Evolutionary conservation across 495 filamentous ascomycete species (phyloP).

Genomic region (Echria macrotheca): DNA sequence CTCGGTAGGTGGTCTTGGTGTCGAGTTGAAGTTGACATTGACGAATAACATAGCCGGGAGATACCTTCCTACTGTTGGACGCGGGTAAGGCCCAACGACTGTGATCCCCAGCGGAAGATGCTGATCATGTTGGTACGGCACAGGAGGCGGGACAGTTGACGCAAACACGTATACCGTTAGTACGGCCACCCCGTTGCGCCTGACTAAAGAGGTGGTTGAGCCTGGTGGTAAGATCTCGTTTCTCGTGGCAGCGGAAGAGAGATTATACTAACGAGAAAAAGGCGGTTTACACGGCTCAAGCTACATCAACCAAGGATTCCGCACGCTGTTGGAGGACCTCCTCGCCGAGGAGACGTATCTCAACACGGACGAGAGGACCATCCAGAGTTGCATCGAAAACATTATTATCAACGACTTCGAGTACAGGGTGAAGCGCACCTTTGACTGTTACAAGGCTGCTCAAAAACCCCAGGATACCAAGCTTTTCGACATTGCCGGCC

Average conservation of each 20-base stretch:
- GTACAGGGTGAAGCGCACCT: slow-evolving; percentile 7
- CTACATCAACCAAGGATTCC: slow-evolving; percentile 15
- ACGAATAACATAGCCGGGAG: background rate
- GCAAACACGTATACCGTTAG: slow-evolving; percentile 36
- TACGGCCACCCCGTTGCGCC: slow-evolving; percentile 23
- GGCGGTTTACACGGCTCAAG: slow-evolving; percentile 14
- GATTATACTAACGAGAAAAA: background rate
- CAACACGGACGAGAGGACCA: slow-evolving; percentile 3
- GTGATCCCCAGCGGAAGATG: slow-evolving; percentile 21
- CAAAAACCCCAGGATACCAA: background rate
- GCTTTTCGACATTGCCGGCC: slow-evolving; percentile 2
- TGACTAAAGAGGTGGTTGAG: slow-evolving; percentile 8
- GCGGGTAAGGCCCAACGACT: slow-evolving; percentile 15
- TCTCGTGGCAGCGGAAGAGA: background rate
- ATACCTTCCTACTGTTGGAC: slow-evolving; percentile 10
- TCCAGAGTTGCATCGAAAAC: slow-evolving; percentile 3
- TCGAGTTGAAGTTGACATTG: background rate
- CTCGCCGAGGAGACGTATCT: slow-evolving; percentile 9
- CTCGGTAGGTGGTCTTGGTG: background rate
- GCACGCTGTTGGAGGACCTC: background rate
- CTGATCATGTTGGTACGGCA: slow-evolving; percentile 13
- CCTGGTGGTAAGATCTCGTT: slow-evolving; percentile 1
- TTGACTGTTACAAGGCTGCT: slow-evolving; percentile 10
- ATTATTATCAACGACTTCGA: slow-evolving; percentile 12
- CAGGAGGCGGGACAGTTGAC: slow-evolving; percentile 41